Evolutionary conservation across 1,139 yeast genomes (phyloP).

Genomic region (Hyphopichia wangnamkhiaoensis): DNA sequence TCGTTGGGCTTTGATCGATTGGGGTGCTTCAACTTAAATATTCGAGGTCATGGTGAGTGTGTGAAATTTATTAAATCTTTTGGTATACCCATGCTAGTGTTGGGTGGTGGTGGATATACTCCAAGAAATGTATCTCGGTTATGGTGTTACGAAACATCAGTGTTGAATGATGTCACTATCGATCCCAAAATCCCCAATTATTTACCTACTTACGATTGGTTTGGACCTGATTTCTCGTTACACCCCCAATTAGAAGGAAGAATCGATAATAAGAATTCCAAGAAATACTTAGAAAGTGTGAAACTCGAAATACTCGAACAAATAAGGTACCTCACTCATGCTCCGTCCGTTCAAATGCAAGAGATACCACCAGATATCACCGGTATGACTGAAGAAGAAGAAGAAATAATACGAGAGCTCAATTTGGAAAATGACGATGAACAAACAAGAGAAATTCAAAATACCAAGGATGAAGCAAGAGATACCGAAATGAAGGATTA

Average conservation of each 20-base stretch:
- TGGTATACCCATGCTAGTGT: slow-evolving; percentile 83
- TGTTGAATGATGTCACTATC: slow-evolving; percentile 75
- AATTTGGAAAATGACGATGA: slow-evolving; percentile 51
- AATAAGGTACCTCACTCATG: slow-evolving; percentile 77
- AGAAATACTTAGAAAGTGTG: slow-evolving; percentile 80
- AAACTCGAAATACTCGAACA: slow-evolving; percentile 79
- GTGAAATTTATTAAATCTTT: slow-evolving; percentile 83
- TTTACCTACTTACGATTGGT: slow-evolving; percentile 83
- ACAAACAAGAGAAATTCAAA: slow-evolving; percentile 14
- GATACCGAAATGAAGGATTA: slow-evolving; percentile 18
- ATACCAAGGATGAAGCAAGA: slow-evolving; percentile 31
- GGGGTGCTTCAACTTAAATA: slow-evolving; percentile 90
- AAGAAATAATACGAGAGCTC: slow-evolving; percentile 49
- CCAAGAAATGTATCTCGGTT: slow-evolving; percentile 92
- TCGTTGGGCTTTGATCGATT: slow-evolving; percentile 90
- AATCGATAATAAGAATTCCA: slow-evolving; percentile 83
- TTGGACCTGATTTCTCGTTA: slow-evolving; percentile 87
- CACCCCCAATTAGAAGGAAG: slow-evolving; percentile 91
- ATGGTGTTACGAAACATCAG: slow-evolving; percentile 94
- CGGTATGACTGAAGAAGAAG: slow-evolving; percentile 65
- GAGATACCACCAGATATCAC: slow-evolving; percentile 84
- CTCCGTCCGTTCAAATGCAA: slow-evolving; percentile 93
- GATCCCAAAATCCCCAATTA: slow-evolving; percentile 75
- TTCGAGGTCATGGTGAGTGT: slow-evolving; percentile 94
- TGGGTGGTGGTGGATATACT: slow-evolving; percentile 98